Percentiles rank a stretch among this genome's conserved stretches.
These are phyloP conservation scores for Debaryomycetaceae sp. DNA, from an alignment of 1,139 yeast genomes.

Conservation along the genomic window DNA sequence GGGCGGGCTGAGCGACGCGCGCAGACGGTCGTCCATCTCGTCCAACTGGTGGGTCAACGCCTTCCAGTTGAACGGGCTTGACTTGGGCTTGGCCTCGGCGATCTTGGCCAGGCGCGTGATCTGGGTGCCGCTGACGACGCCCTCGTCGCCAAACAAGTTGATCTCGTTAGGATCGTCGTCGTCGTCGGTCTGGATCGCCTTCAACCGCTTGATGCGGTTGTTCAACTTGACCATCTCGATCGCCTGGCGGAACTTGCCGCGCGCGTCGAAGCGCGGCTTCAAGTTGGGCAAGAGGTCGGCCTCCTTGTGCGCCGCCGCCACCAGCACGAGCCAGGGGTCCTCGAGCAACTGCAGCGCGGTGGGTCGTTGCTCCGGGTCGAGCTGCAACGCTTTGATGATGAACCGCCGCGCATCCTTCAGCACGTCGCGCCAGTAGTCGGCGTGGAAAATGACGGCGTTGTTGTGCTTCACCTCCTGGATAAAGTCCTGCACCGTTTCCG, in stretches of 20 bases:
- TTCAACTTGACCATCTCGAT: constrained; percentile 75
- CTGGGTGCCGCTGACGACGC: constrained; percentile 12
- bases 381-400: constrained; percentile 60
- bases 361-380: constrained; percentile 62
- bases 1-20: constrained; percentile 15
- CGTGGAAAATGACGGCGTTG: constrained; percentile 77
- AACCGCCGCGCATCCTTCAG: constrained; percentile 73
- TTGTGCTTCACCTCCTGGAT: constrained; percentile 68
- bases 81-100: not conserved
- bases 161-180: constrained; percentile 54
- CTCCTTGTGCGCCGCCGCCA: constrained; percentile 43
- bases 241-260: constrained; percentile 79
- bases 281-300: constrained; percentile 66
- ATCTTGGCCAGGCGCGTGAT: constrained; percentile 7
- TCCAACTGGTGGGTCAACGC: constrained; percentile 20
- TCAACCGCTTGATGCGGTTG: constrained; percentile 67
- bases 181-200: constrained; percentile 46
- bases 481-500: constrained; percentile 80
- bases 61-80: constrained; percentile 16
- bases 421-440: constrained; percentile 80
- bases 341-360: constrained; percentile 59
- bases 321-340: constrained; percentile 66
- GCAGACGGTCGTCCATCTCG: constrained; percentile 14
- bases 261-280: constrained; percentile 75
- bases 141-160: constrained; percentile 34